phyloP scores from a whole-genome alignment of 768 basidiomycete genomes.

The Russula earlei region DNA sequence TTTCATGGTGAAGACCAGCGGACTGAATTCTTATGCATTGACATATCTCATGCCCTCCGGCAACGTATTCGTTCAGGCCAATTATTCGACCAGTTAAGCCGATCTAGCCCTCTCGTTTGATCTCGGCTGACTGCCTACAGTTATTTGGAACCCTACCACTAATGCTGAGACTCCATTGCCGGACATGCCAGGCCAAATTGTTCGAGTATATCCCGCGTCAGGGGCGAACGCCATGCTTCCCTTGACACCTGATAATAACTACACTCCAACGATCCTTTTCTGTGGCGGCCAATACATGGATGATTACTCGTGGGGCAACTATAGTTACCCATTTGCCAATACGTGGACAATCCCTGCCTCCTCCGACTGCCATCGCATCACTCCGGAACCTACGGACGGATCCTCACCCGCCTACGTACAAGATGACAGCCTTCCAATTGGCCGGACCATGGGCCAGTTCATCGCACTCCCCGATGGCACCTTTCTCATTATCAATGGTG shows the following conservation, averaged over 20 bases:
- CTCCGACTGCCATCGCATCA: constrained; percentile 70
- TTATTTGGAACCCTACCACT: constrained; percentile 41
- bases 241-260: constrained; percentile 82
- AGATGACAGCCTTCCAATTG: constrained; percentile 67
- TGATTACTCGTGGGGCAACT: constrained; percentile 65
- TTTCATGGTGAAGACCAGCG: constrained; percentile 64
- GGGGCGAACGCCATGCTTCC: constrained; percentile 87
- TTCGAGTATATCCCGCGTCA: constrained; percentile 83
- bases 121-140: constrained; percentile 23
- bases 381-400: constrained; percentile 72
- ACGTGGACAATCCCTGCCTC: constrained; percentile 67
- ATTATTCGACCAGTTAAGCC: constrained; percentile 60
- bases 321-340: constrained; percentile 60
- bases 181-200: constrained; percentile 61
- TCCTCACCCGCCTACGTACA: constrained; percentile 49
- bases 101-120: not conserved
- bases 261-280: constrained; percentile 75
- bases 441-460: constrained; percentile 89
- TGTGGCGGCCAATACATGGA: constrained; percentile 85
- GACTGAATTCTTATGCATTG: constrained; percentile 70
- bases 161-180: constrained; percentile 59
- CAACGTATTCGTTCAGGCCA: constrained; percentile 75
- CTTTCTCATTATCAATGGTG: constrained; percentile 78
- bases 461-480: constrained; percentile 73
- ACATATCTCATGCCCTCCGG: constrained; percentile 69